Evolutionary conservation across 2,329 filamentous ascomycete genomes (phyloP), one percentile per base, ranked within the genome.

Genomic region (Aureobasidium sp.): DNA sequence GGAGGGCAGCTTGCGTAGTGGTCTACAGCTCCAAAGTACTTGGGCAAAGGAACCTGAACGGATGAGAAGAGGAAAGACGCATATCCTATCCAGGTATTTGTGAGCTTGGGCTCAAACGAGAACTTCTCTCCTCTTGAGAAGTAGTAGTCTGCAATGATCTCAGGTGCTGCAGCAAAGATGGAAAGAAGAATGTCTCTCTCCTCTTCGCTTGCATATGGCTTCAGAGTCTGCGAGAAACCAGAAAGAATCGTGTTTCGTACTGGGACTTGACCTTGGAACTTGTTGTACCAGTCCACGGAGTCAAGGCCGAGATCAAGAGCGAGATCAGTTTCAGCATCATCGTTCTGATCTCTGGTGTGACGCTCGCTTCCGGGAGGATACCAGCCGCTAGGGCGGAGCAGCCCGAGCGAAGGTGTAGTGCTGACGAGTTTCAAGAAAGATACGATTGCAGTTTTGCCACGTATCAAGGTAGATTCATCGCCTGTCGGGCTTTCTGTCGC

Each of bases 31-130:
- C 91, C 91, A 70, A 93, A 90, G 64, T 83, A 83, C 29, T 78
- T 71, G 2, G 92, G 92, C 2, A 96, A 79, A 1, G 87, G 85
- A 39, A 95, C 78, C 62, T 87, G 83, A 50, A 97, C 85, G 1
- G 87, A 85, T 64, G 88, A 89, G 74, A 95, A 96, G 5, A 99
- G 77, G 65, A 97, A 90, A 0, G 91, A 86, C 0, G 91, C 91
- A 71, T 95, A 96, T 46, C 93, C 92, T 67, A 97, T 89, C 94
- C 94, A 99, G 0, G 91, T 94, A 48, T 91, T 87, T 3, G 91
- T 94, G 5, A 95, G 81, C 71, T 96, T 97, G 0, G 94, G 92
- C 46, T 97, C 92, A 69, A 97, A 94, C 60, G 70, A 71, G 27
- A 87, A 84, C 64, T 84, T 86, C 70, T 91, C 92, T 15, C 48